Evolutionary conservation across 2,329 filamentous ascomycete species (phyloP).

Genomic region (Chrysoporthe cubensis): DNA sequence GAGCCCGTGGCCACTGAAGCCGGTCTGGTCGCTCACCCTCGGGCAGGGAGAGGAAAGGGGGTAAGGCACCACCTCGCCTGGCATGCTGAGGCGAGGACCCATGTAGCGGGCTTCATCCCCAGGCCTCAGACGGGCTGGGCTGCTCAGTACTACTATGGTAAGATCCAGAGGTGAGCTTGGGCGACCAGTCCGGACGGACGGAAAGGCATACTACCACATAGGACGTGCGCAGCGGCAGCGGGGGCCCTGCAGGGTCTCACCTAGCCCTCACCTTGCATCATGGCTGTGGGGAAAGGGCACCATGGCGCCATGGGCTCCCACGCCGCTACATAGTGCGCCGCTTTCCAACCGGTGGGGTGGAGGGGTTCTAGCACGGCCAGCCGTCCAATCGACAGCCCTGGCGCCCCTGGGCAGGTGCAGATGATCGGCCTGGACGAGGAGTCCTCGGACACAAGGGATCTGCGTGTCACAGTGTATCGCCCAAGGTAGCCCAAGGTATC

Average conservation of each 20-base stretch:
- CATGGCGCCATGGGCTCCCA: too few species aligned
- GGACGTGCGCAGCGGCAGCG: too few species aligned
- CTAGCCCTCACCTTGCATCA: conserved; percentile 18
- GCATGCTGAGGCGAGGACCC: too few species aligned
- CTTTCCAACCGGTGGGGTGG: conserved; percentile 25
- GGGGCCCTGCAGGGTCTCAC: conserved; percentile 2
- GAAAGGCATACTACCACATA: conserved; percentile 17
- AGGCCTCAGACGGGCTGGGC: too few species aligned
- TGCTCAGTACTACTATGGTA: too few species aligned
- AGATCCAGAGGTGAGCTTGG: background rate
- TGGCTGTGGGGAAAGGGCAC: conserved; percentile 15
- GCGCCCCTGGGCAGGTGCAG: background rate
- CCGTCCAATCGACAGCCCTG: conserved; percentile 3
- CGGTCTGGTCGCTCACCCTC: background rate
- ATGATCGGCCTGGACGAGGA: conserved; percentile 18
- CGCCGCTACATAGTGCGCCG: background rate
- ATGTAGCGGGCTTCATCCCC: too few species aligned
- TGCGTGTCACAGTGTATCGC: conserved; percentile 2
- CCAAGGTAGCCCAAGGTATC: background rate
- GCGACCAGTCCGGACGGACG: conserved; percentile 26
- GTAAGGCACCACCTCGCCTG: background rate
- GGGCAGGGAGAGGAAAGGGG: too few species aligned
- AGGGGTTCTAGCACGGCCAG: conserved; percentile 1
- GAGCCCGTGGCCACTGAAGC: too few species aligned
- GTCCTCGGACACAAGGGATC: conserved; percentile 27